Conservation (phyloP, 345 rosid species). For the Eutrema heterophyllum region DNA sequence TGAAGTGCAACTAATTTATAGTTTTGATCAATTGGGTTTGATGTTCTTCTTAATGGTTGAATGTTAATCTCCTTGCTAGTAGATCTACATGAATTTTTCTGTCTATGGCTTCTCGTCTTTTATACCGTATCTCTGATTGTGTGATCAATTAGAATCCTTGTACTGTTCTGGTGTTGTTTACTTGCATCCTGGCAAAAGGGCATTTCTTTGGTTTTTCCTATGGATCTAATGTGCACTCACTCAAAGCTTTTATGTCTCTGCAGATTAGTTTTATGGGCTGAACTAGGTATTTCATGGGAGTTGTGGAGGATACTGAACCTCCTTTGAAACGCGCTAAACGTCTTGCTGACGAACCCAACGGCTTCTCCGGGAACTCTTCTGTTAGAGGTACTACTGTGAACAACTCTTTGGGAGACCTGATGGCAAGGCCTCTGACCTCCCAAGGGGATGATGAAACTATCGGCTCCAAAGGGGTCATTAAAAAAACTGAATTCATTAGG, state of each 20-base stretch:
- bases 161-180: not conserved
- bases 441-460: conserved; percentile 52
- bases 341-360: conserved; percentile 39
- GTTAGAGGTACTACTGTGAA: conserved; percentile 27
- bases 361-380: conserved; percentile 36
- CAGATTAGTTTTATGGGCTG: conserved; percentile 51
- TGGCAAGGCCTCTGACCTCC: conserved; percentile 68
- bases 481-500: conserved; percentile 52
- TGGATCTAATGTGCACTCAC: conserved; percentile 9
- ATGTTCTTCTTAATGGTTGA: not conserved
- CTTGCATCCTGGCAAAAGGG: not conserved
- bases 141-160: conserved; percentile 1
- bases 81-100: conserved; percentile 6
- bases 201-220: not conserved
- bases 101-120: not conserved
- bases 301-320: conserved; percentile 65
- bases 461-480: conserved; percentile 59
- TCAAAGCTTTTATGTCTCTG: not conserved
- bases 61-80: conserved; percentile 3
- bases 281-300: conserved; percentile 66
- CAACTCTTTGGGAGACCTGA: conserved; percentile 56
- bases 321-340: conserved; percentile 56
- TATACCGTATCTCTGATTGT: not conserved
- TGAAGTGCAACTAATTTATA: not conserved
- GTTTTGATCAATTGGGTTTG: conserved; percentile 18